Conservation (phyloP, 768 basidiomycete species). For the Tulasnella sp. region DNA sequence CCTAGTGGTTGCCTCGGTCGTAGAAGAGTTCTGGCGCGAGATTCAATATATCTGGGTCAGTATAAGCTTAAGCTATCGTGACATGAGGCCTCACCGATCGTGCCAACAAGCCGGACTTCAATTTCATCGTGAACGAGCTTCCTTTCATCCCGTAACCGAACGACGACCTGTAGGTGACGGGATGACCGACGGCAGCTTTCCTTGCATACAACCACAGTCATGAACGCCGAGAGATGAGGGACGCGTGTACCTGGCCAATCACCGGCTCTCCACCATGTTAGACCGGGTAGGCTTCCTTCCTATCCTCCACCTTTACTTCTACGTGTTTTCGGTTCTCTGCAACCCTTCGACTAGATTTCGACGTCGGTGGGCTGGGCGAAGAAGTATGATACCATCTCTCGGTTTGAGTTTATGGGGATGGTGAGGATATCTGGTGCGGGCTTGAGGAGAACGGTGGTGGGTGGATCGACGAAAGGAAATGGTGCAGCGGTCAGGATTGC, state of each 20-base stretch:
- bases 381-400: constrained; percentile 56
- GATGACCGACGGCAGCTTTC: background rate
- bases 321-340: constrained; percentile 82
- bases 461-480: too few species aligned
- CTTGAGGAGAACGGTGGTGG: too few species aligned
- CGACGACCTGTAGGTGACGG: constrained; percentile 60
- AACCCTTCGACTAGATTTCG: constrained; percentile 81
- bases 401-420: background rate
- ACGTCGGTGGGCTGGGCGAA: constrained; percentile 89
- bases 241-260: constrained; percentile 65
- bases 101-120: constrained; percentile 95
- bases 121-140: constrained; percentile 93
- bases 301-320: constrained; percentile 79
- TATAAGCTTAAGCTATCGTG: too few species aligned
- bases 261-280: constrained; percentile 94
- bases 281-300: constrained; percentile 80
- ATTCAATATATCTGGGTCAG: too few species aligned
- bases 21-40: too few species aligned
- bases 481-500: background rate
- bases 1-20: too few species aligned
- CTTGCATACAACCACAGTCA: background rate
- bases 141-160: constrained; percentile 93
- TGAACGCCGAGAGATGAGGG: background rate
- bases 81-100: constrained; percentile 59
- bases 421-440: background rate